Percentiles rank a stretch among this genome's conserved stretches.
Conservation (phyloP, 306 rosid genomes). For the Aeschynomene evenia region DNA sequence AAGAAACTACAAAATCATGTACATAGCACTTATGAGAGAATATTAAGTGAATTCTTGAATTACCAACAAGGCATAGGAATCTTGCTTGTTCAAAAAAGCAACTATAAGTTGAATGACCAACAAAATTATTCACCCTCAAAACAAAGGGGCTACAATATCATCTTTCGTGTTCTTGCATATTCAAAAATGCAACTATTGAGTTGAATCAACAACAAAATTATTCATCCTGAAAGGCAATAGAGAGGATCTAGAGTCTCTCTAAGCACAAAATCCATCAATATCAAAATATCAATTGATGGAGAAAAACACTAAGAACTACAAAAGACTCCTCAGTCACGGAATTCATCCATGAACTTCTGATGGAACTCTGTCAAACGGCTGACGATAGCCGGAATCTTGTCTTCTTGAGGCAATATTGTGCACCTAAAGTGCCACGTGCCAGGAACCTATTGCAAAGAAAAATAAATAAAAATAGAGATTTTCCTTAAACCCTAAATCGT, state of each 20-base stretch:
- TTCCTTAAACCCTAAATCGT: too few relatives aligned
- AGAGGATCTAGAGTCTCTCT: neutral
- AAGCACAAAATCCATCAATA: constrained; percentile 5
- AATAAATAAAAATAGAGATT: too few relatives aligned
- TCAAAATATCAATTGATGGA: neutral
- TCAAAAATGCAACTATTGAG: constrained; percentile 27
- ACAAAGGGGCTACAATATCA: neutral
- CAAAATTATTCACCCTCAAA: constrained; percentile 13
- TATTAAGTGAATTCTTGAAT: too few relatives aligned
- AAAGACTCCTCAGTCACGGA: constrained; percentile 47
- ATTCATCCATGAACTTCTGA: constrained; percentile 67
- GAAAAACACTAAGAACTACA: neutral
- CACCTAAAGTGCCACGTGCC: constrained; percentile 99
- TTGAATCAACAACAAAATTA: constrained; percentile 14
- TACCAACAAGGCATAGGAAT: neutral
- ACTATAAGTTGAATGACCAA: constrained; percentile 1
- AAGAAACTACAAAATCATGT: too few relatives aligned
- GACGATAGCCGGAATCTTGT: constrained; percentile 85
- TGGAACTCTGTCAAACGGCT: constrained; percentile 84
- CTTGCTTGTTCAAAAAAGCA: constrained; percentile 29
- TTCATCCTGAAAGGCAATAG: constrained; percentile 10
- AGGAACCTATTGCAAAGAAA: constrained; percentile 62
- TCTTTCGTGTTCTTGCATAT: constrained; percentile 16
- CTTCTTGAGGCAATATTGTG: constrained; percentile 94
- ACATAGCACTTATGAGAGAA: too few relatives aligned